Conservation (phyloP, 2,329 filamentous ascomycete genomes). For the Drechslerella dactyloides region DNA sequence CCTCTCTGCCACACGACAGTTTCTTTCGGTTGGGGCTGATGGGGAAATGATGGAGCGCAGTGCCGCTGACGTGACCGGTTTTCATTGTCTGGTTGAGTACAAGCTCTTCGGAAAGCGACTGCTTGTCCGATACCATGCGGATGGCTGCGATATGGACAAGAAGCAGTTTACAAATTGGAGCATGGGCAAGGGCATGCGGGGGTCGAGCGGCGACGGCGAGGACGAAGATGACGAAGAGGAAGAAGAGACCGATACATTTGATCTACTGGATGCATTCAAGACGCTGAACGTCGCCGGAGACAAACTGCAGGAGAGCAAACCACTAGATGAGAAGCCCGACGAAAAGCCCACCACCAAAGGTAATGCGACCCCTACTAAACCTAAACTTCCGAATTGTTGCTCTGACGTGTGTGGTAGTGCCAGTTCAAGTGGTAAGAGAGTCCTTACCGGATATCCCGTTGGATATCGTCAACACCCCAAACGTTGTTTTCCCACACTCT, state of each 20-base stretch:
- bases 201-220: background rate
- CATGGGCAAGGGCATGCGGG: background rate
- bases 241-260: constrained; percentile 27
- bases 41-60: background rate
- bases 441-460: constrained; percentile 11
- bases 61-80: constrained; percentile 19
- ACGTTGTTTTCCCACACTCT: constrained; percentile 6
- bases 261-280: constrained; percentile 30
- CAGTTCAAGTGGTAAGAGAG: background rate
- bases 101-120: constrained; percentile 22
- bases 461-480: constrained; percentile 17
- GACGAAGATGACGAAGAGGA: background rate
- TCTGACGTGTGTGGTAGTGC: background rate
- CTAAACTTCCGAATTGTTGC: background rate
- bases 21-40: constrained; percentile 10
- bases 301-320: background rate
- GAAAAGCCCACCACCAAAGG: background rate
- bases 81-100: constrained; percentile 30
- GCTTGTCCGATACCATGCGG: constrained; percentile 31
- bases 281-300: constrained; percentile 4
- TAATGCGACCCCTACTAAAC: background rate
- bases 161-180: constrained; percentile 27
- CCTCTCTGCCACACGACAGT: constrained; percentile 7
- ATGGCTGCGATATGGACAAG: constrained; percentile 29
- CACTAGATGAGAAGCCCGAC: background rate